Conservation (phyloP, 1,284 basidiomycete genomes). For the Sporisorium graminicola region DNA sequence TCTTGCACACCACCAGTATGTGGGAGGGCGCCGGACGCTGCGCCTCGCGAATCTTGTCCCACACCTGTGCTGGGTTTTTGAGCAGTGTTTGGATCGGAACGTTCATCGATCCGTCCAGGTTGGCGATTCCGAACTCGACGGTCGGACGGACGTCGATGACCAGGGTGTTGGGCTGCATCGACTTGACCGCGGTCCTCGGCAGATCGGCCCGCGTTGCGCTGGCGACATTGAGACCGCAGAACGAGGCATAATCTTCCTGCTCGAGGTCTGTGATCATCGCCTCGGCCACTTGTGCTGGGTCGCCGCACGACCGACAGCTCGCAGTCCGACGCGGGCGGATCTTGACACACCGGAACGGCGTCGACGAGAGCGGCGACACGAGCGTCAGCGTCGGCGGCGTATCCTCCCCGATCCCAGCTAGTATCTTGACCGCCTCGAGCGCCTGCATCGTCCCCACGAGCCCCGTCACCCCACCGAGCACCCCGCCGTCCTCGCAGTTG, state of each 20-base stretch:
- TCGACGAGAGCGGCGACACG: slow-evolving; percentile 78
- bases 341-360: slow-evolving; percentile 85
- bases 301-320: slow-evolving; percentile 63
- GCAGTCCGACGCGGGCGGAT: slow-evolving; percentile 73
- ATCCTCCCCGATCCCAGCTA: slow-evolving; percentile 58
- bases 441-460: slow-evolving; percentile 93
- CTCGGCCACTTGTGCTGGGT: slow-evolving; percentile 33
- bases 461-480: slow-evolving; percentile 90
- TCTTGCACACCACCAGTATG: slow-evolving; percentile 40
- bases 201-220: slow-evolving; percentile 70
- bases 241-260: slow-evolving; percentile 60
- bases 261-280: slow-evolving; percentile 53
- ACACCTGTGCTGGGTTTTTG: slow-evolving; percentile 73
- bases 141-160: slow-evolving; percentile 86
- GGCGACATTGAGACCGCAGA: slow-evolving; percentile 53
- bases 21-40: background rate
- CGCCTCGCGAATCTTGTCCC: slow-evolving; percentile 60
- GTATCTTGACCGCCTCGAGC: slow-evolving; percentile 82
- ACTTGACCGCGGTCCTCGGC: slow-evolving; percentile 74
- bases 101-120: slow-evolving; percentile 80
- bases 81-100: slow-evolving; percentile 78
- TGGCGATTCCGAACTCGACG: slow-evolving; percentile 88
- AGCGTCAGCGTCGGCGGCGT: slow-evolving; percentile 76
- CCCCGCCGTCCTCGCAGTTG: slow-evolving; percentile 89
- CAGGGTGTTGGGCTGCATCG: slow-evolving; percentile 69